Base-by-base conservation (phyloP, 352 stramenopile genomes). In the Elongisporangium prolatum region DNA sequence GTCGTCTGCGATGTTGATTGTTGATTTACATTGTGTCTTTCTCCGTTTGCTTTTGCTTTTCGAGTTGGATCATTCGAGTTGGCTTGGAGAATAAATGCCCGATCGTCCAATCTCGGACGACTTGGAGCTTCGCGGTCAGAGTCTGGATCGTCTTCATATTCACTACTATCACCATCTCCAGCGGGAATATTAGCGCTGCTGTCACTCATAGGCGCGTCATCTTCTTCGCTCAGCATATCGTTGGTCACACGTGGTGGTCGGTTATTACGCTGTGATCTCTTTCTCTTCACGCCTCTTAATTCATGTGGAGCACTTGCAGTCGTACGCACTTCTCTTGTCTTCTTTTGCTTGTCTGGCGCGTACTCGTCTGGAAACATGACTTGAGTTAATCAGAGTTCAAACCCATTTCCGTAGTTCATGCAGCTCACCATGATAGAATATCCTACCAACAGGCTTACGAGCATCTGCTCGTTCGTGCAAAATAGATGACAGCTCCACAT, bases 401-500 rank as follows among this genome's bases (percentile, higher is more conserved):
- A 17, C 18, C 38, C 16, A 14, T 57, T 17, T 21, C 17, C 13
- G 56, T 0, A 11, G 50, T 8, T 1, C 7, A 10, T 50, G 21
- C 16, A 17, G 37, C 63, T 21, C 40, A 88, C 82, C 80, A 48
- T 91, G 72, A 37, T 93, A 93, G 56, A 79, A 91, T 0, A 88
- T 64, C 21, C 84, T 70, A 25, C 55, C 60, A 17, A 83, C 68
- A 17, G 28, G 59, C 44, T 72, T 60, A 4, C 84, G 81, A 8
- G 63, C 59, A 9, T 74, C 71, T 7, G 68, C 69, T 3, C 73
- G 63, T 34, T 72, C 57, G 20, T 74, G 54, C 21, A 87, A 57
- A 6, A 88, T 67, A 57, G 61, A 57, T 0, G 77, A 87, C 49
- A 75, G 69, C 50, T 86, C 65, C 34, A 91, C 80, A 18, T 71